phyloP scores from a whole-genome alignment of 805 yeast genomes.

The Myxozyma neglecta region DNA sequence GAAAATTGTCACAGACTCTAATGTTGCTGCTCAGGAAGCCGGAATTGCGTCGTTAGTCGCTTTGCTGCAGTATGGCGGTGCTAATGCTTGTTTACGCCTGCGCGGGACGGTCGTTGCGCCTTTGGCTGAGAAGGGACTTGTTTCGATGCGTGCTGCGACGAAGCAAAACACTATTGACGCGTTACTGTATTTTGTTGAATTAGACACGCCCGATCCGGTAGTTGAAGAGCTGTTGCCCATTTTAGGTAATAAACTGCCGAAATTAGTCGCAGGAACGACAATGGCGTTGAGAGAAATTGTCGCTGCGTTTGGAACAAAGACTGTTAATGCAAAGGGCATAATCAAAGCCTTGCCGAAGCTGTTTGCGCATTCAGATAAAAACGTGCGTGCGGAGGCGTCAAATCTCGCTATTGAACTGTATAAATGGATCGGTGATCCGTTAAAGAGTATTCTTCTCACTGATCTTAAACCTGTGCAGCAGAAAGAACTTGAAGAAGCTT shows the following conservation, averaged over 20 bases:
- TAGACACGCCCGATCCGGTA: slow-evolving; percentile 63
- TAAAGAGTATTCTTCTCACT: slow-evolving; percentile 61
- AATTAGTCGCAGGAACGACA: slow-evolving; percentile 68
- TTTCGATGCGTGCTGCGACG: slow-evolving; percentile 73
- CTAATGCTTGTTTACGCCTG: slow-evolving; percentile 43
- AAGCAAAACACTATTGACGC: slow-evolving; percentile 65
- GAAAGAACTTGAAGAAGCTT: slow-evolving; percentile 71
- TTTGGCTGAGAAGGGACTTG: slow-evolving; percentile 78
- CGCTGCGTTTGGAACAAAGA: slow-evolving; percentile 61
- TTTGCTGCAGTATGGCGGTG: slow-evolving; percentile 58
- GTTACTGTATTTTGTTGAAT: slow-evolving; percentile 61
- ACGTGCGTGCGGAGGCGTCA: slow-evolving; percentile 78
- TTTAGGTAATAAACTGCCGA: slow-evolving; percentile 66
- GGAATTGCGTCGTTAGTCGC: slow-evolving; percentile 61
- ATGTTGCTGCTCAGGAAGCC: slow-evolving; percentile 89
- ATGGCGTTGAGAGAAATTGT: slow-evolving; percentile 58
- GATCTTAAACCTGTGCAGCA: slow-evolving; percentile 89
- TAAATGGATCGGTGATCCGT: slow-evolving; percentile 68
- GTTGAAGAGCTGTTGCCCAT: slow-evolving; percentile 67
- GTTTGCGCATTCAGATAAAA: slow-evolving; percentile 82
- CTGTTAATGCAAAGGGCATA: slow-evolving; percentile 57
- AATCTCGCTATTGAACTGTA: slow-evolving; percentile 66
- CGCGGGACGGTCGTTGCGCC: slow-evolving; percentile 44
- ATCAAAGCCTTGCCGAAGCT: slow-evolving; percentile 62
- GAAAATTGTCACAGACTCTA: slow-evolving; percentile 67